Percentiles rank a stretch among this genome's conserved stretches.
Conservation (phyloP, 1,139 yeast genomes). For the Ashbya aceris region DNA sequence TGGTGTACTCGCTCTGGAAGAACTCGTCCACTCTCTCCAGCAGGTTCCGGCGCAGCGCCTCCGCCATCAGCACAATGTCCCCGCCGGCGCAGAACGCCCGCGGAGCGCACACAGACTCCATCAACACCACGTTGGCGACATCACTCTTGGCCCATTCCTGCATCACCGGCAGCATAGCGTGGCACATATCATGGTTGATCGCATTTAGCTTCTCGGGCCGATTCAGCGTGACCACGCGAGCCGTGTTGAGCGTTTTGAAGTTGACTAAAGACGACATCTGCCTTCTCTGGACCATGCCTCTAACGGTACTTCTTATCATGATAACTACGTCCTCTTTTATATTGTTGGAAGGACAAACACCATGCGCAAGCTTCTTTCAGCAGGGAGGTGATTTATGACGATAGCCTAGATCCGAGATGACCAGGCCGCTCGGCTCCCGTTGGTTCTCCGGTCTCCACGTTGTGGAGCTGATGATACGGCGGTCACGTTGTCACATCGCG, state of each 20-base stretch:
- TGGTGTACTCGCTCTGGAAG: constrained; percentile 72
- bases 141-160: constrained; percentile 66
- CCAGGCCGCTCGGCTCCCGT: too few species aligned
- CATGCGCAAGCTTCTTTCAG: too few species aligned
- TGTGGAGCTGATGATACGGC: too few species aligned
- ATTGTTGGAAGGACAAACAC: too few species aligned
- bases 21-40: constrained; percentile 45
- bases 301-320: constrained; percentile 5
- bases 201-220: constrained; percentile 82
- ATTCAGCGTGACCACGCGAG: constrained; percentile 71
- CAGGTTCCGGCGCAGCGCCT: constrained; percentile 40
- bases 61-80: constrained; percentile 75
- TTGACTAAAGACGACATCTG: constrained; percentile 38
- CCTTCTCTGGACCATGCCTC: constrained; percentile 15
- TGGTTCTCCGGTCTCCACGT: too few species aligned
- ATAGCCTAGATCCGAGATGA: too few species aligned
- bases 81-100: constrained; percentile 80
- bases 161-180: constrained; percentile 63
- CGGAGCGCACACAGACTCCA: constrained; percentile 46
- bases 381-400: too few species aligned
- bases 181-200: constrained; percentile 68
- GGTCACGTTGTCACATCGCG: too few species aligned
- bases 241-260: constrained; percentile 33
- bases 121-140: constrained; percentile 53
- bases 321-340: too few species aligned